Percentiles rank a stretch among this genome's conserved stretches.
Conservation (phyloP, 2,329 filamentous ascomycete species). For the Aspergillus quadricinctus region DNA sequence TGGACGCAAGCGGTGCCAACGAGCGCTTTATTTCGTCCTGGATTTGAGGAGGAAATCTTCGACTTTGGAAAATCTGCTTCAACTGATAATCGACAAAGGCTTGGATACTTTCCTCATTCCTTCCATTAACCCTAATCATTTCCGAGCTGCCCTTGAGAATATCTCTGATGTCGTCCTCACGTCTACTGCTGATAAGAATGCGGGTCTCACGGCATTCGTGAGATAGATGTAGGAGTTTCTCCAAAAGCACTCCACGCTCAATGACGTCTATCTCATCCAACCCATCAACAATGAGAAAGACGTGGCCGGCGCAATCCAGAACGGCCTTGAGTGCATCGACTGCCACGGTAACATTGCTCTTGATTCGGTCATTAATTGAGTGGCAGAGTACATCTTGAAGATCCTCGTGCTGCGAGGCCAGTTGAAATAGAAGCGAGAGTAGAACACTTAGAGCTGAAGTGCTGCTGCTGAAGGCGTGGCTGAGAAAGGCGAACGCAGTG, state of each 20-base stretch:
- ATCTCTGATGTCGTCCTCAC: conserved; percentile 1
- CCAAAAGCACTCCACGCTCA: conserved; percentile 7
- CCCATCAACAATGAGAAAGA: conserved; percentile 26
- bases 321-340: conserved; percentile 11
- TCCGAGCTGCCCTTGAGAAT: background rate
- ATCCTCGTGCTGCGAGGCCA: conserved; percentile 13
- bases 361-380: conserved; percentile 12
- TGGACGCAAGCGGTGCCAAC: conserved; percentile 1
- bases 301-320: conserved; percentile 15
- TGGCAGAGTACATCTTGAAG: conserved; percentile 18
- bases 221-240: background rate
- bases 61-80: background rate
- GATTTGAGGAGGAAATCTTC: background rate
- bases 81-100: background rate
- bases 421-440: conserved; percentile 24
- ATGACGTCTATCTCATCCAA: conserved; percentile 25
- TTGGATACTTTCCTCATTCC: conserved; percentile 5
- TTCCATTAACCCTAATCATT: conserved; percentile 1
- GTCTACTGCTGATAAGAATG: conserved; percentile 5
- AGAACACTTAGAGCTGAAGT: conserved; percentile 13
- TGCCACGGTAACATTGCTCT: conserved; percentile 12
- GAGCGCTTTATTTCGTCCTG: background rate
- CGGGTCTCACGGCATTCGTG: conserved; percentile 1
- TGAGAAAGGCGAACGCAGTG: conserved; percentile 2
- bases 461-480: conserved; percentile 7